Base-by-base conservation (phyloP, 495 filamentous ascomycete species). In the Staphylotrichum longicolle region DNA sequence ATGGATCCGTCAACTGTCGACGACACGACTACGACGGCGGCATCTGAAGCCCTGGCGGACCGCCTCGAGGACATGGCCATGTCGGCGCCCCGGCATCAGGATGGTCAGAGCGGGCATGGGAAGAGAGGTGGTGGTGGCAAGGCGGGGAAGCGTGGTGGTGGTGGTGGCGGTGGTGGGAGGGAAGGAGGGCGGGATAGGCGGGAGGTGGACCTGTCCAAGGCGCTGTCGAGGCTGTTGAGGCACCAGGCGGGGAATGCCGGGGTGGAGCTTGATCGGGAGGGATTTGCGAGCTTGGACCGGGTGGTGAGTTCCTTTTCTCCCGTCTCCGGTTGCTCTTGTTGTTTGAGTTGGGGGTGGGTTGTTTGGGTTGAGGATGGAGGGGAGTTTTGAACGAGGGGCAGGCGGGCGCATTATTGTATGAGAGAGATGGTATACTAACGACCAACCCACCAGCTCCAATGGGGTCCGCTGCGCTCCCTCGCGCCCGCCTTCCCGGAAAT, bases 201-300 rank as follows among this genome's bases (percentile, higher is more conserved):
- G 39, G 83, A 88, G 46, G 80, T 88, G 8, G 78, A 78, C 39
- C 80, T 97, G 51, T 96, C 91, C 7, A 95, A 91, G 70, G 88
- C 91, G 33, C 72, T 98, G 55, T 90, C 86, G 59, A 84, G 80
- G 64, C 76, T 96, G 1, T 80, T 98, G 15, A 82, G 94, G 30
- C 94, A 98, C 73, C 90, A 87, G 50, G 94, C 95, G 6, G 80
- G 84, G 63, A 85, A 84, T 57, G 91, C 91, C 66, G 89, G 91
- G 0, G 72, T 98, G 51, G 80, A 77, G 66, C 79, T 98, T 30
- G 88, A 91, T 66, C 75, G 71, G 5, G 87, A 91, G 63, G 94
- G 95, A 6, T 98, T 88, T 69, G 90, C 88, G 12, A 86, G 84
- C 65, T 80, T 96, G 15, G 83, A 83, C 57, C 85, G 88, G 64